Base-by-base conservation (phyloP, 169 alveolate genomes). In the Besnoitia besnoiti region DNA sequence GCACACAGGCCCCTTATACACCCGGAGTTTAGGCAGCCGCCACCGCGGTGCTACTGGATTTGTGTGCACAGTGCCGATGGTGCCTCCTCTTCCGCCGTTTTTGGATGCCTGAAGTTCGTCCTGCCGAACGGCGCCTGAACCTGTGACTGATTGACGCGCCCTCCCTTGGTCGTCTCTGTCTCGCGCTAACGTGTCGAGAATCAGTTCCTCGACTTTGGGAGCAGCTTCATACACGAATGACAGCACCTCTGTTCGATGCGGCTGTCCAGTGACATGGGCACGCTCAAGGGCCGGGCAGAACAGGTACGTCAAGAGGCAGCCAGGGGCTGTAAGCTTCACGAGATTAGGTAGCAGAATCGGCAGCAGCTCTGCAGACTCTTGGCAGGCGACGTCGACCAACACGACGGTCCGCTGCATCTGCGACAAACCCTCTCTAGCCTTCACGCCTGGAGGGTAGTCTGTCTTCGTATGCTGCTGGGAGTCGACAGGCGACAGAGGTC, bases 1-100 rank as follows among this genome's bases (percentile, higher is more conserved):
- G 33, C 44, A 24, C 50, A 55, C 87, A 39, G 87, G 87, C 0
- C 87, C 87, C 59, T 77, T 77, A 27, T 77, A 77, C 21, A 10
- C 21, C 59, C 35, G 2, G 44, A 77, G 59, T 1, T 39, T 10
- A 5, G 55, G 87, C 87, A 77, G 47, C 5, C 59, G 59, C 87
- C 87, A 77, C 46, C 21, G 44, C 27, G 67, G 67, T 21, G 24
- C 24, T 55, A n/a, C 33, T n/a, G 12, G 12, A 19, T 5, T 5
- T 1, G 24, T 55, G 67, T 55, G 24, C 67, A n/a, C 33, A 55
- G 67, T 55, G 27, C n/a, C 24, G 30, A 5, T 55, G 67, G 12
- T 55, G 67, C 67, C 24, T 5, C 33, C 67, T 16, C 10, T 5
- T 67, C n/a, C 10, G 44, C 44, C 39, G 4, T 14, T 55, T 16